These are phyloP conservation scores for Alternaria sp. DNA, from an alignment of 2,329 filamentous ascomycete species.

Conservation along the genomic window DNA sequence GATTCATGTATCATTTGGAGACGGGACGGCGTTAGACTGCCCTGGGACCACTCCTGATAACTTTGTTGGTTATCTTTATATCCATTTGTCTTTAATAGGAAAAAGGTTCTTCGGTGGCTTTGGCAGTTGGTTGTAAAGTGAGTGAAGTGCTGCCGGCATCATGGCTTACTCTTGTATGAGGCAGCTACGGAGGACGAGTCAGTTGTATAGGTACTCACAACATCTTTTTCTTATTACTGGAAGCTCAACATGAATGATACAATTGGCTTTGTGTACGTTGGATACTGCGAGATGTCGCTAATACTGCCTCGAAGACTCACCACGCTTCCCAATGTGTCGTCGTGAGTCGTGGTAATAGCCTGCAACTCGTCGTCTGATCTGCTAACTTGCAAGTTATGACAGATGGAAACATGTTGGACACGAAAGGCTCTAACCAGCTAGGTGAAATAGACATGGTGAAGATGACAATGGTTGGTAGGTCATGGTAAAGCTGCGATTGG, in stretches of 20 bases:
- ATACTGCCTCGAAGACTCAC: background rate
- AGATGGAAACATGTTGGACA: no score
- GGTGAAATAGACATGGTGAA: background rate
- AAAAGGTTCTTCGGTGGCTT: background rate
- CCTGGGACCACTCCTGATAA: background rate
- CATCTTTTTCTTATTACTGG: background rate
- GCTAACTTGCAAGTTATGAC: background rate
- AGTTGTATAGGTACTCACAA: background rate
- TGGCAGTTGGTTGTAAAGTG: background rate
- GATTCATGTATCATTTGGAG: conserved; percentile 2
- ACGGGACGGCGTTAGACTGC: background rate
- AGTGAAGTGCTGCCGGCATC: background rate
- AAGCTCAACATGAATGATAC: background rate
- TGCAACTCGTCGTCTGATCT: background rate
- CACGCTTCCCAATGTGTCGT: background rate
- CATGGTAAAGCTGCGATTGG: background rate
- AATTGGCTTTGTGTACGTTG: background rate
- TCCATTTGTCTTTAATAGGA: background rate
- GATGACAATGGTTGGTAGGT: background rate
- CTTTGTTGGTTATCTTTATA: background rate
- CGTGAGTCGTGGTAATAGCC: background rate
- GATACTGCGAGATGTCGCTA: background rate
- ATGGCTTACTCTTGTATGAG: background rate
- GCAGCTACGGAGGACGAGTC: background rate
- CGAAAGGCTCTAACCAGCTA: background rate